Evolutionary conservation across 192 early-diverging fungal genomes (phyloP).

Genomic region (Phlyctochytrium arcticum): DNA sequence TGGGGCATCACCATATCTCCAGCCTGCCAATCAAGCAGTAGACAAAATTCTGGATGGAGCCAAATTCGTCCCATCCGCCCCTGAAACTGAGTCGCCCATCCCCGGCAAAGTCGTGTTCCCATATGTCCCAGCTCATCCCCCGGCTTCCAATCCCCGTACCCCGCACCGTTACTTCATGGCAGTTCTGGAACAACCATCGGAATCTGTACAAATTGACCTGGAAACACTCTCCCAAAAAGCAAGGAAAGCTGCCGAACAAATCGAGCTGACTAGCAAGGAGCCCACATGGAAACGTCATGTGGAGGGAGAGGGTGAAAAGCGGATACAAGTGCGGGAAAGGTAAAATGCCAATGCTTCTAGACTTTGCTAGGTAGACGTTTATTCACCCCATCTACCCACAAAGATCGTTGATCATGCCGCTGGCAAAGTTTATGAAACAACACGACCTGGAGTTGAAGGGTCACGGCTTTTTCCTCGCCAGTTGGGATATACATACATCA

Average conservation of each 20-base stretch:
- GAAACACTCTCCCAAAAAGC: slow-evolving; percentile 7
- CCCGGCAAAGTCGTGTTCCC: slow-evolving; percentile 45
- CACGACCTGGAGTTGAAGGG: slow-evolving; percentile 34
- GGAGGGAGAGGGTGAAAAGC: slow-evolving; percentile 27
- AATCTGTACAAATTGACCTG: slow-evolving; percentile 23
- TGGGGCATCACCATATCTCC: slow-evolving; percentile 35
- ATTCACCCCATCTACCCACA: no score
- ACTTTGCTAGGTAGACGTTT: no score
- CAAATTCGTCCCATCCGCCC: slow-evolving; percentile 22
- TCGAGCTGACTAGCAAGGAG: background rate
- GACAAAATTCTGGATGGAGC: slow-evolving; percentile 14
- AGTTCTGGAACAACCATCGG: slow-evolving; percentile 31
- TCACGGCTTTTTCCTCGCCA: slow-evolving; percentile 41
- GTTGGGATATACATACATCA: slow-evolving; percentile 43
- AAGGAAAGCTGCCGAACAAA: background rate
- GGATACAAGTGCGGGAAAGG: slow-evolving; percentile 28
- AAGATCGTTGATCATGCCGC: no score
- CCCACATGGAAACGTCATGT: slow-evolving; percentile 1
- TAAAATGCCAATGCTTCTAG: no score
- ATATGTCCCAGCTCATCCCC: slow-evolving; percentile 51
- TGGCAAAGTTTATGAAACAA: slow-evolving; percentile 31
- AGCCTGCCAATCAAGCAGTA: background rate
- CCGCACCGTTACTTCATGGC: slow-evolving; percentile 41
- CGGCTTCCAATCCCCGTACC: slow-evolving; percentile 42
- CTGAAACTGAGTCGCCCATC: slow-evolving; percentile 15